Conservation (phyloP, 768 basidiomycete genomes). For the Leccinellum rugosiceps region DNA sequence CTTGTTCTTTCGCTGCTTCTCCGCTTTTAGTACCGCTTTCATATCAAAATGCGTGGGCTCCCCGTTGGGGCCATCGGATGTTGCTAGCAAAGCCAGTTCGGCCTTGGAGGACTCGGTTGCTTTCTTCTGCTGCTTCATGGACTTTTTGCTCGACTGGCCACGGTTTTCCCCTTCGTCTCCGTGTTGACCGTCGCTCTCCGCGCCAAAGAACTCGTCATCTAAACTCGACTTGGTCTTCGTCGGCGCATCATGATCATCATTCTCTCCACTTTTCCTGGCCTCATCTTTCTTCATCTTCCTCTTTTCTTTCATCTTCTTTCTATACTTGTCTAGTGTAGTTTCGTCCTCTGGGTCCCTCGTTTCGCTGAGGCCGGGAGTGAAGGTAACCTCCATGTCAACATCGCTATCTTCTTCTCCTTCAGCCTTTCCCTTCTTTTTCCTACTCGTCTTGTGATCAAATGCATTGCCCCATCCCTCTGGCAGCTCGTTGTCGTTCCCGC, state of each 20-base stretch:
- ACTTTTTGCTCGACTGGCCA: conserved; percentile 22
- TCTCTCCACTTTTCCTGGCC: conserved; percentile 37
- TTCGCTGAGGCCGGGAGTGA: conserved; percentile 77
- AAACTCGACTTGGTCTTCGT: conserved; percentile 8
- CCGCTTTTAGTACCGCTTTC: conserved; percentile 82
- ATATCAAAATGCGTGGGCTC: conserved; percentile 85
- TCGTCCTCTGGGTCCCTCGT: conserved; percentile 58
- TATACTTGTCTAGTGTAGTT: conserved; percentile 87
- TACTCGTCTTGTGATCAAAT: conserved; percentile 22
- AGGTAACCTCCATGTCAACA: conserved; percentile 93
- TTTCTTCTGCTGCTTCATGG: conserved; percentile 18
- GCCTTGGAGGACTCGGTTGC: conserved; percentile 36
- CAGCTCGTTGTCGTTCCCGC: conserved; percentile 59
- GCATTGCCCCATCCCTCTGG: conserved; percentile 82
- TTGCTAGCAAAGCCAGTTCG: conserved; percentile 62
- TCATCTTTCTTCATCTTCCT: conserved; percentile 68
- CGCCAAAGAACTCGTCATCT: conserved; percentile 76
- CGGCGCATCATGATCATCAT: conserved; percentile 20
- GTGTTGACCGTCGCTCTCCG: conserved; percentile 25
- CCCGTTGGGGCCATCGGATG: conserved; percentile 49
- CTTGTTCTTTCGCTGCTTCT: conserved; percentile 52
- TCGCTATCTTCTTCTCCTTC: conserved; percentile 37
- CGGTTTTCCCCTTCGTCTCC: conserved; percentile 20
- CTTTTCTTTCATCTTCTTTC: conserved; percentile 88
- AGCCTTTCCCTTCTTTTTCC: not conserved